Conservation (phyloP, 768 basidiomycete species). For the Suillus variegatus region DNA sequence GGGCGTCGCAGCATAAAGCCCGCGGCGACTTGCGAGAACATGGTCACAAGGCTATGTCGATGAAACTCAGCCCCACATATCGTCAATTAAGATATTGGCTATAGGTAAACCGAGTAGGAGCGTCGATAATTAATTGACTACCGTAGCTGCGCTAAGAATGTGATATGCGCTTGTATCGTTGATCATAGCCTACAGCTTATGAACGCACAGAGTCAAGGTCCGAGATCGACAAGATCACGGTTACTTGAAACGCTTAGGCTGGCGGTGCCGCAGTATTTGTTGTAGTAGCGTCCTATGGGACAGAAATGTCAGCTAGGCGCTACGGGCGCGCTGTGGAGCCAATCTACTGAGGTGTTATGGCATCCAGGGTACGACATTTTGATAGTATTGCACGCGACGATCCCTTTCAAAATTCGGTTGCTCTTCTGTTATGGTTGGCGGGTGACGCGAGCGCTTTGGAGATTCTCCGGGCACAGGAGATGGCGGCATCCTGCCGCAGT, state of each 20-base stretch:
- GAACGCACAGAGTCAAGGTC: background rate
- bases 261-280: background rate
- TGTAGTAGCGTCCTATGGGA: background rate
- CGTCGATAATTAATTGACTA: background rate
- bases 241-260: slow-evolving; percentile 1
- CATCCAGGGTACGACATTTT: background rate
- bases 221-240: too few species aligned
- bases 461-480: background rate
- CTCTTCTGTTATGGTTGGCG: background rate
- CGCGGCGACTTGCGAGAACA: background rate
- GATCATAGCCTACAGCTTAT: background rate
- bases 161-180: background rate
- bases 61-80: background rate
- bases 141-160: background rate
- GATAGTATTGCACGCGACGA: background rate
- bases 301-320: background rate
- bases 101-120: background rate
- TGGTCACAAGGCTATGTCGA: background rate
- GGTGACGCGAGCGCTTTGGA: background rate
- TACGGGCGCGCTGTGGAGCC: background rate
- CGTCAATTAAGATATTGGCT: background rate
- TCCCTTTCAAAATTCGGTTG: background rate
- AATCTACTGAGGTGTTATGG: background rate
- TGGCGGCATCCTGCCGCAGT: slow-evolving; percentile 1
- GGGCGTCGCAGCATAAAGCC: background rate